These are phyloP conservation scores for Pulveroboletus frians DNA, from an alignment of 768 basidiomycete species.

Conservation along the genomic window DNA sequence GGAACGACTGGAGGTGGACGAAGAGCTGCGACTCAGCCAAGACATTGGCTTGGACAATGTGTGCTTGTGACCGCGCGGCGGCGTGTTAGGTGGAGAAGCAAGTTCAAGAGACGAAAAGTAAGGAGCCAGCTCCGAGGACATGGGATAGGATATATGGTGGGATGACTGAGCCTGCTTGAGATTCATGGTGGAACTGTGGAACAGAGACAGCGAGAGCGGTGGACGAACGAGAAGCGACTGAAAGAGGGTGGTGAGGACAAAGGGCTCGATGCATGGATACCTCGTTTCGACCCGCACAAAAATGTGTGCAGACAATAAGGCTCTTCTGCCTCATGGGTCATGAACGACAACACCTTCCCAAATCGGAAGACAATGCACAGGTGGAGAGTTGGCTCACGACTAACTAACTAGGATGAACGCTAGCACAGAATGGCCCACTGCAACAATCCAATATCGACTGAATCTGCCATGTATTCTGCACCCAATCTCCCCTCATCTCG, in stretches of 20 bases:
- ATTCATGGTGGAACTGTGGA: conserved; percentile 20
- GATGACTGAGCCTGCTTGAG: conserved; percentile 20
- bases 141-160: conserved; percentile 8
- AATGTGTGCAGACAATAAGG: conserved; percentile 15
- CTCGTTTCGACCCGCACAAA: conserved; percentile 6
- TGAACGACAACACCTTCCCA: conserved; percentile 26
- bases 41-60: conserved; percentile 39
- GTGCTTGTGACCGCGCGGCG: conserved; percentile 30
- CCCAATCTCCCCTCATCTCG: conserved; percentile 49
- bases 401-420: background rate
- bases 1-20: conserved; percentile 25
- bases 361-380: conserved; percentile 19
- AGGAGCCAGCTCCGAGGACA: conserved; percentile 27
- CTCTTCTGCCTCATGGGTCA: background rate
- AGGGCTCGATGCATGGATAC: conserved; percentile 3
- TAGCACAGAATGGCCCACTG: background rate
- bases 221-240: background rate
- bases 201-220: background rate
- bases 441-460: conserved; percentile 42
- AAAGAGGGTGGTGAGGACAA: conserved; percentile 1
- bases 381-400: no score
- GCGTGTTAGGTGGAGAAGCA: conserved; percentile 29
- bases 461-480: conserved; percentile 47
- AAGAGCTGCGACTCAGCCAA: conserved; percentile 39
- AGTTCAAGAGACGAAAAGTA: conserved; percentile 12